Conservation (phyloP, 1,284 basidiomycete species). For the Volvariella volvacea region DNA sequence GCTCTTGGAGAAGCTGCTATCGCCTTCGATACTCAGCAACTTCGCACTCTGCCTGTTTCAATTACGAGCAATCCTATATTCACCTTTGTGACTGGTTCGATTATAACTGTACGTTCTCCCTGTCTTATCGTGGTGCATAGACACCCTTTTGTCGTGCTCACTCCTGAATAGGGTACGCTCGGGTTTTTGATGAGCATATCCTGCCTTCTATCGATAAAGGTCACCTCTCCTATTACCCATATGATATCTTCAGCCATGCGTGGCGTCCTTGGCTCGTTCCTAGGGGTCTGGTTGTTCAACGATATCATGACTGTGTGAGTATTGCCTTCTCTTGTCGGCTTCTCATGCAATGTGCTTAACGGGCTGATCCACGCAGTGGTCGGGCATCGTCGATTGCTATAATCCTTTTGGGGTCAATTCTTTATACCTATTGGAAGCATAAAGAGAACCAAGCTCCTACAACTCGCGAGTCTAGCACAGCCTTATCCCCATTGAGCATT, state of each 20-base stretch:
- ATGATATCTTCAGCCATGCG: conserved; percentile 86
- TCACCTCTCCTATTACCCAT: conserved; percentile 88
- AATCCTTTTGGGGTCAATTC: conserved; percentile 75
- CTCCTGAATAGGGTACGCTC: conserved; percentile 52
- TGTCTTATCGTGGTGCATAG: not conserved
- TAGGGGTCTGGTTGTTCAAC: conserved; percentile 69
- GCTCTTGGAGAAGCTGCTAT: conserved; percentile 32
- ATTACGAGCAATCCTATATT: no score
- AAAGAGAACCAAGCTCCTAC: no score
- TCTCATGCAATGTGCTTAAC: not conserved
- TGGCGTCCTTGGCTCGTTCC: conserved; percentile 73
- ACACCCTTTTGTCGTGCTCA: no score
- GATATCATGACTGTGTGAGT: conserved; percentile 71
- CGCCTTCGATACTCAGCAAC: no score
- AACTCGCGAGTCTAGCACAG: no score
- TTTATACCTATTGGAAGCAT: no score
- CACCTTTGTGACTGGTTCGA: conserved; percentile 74
- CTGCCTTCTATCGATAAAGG: conserved; percentile 83
- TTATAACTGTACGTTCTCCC: conserved; percentile 56
- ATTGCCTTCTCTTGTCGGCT: conserved; percentile 1
- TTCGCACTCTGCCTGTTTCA: no score
- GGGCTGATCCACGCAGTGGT: conserved; percentile 40
- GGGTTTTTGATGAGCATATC: conserved; percentile 89
- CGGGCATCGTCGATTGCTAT: conserved; percentile 72
- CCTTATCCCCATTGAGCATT: no score